Evolutionary conservation across 768 basidiomycete genomes (phyloP), one percentile per base, ranked within the genome.

Genomic region (Favolaschia claudopus): DNA sequence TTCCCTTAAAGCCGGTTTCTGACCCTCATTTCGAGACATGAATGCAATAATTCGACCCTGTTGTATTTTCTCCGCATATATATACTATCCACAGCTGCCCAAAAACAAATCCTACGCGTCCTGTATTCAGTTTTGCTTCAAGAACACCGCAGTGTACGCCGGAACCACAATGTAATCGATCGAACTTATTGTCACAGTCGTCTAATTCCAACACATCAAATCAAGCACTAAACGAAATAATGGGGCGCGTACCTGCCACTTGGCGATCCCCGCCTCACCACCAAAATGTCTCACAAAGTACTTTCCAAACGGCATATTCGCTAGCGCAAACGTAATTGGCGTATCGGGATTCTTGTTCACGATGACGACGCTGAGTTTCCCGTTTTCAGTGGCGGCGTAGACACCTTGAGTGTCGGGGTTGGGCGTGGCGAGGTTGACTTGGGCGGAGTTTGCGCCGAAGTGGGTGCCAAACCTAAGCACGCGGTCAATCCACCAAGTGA

Each of bases 231-330:
- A 36, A 42, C 5, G 39, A 44, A 33, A 17, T 6, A 13, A 47
- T 25, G 25, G 9, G n/a, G 17, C n/a, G 58, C 77, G 58, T 61
- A 82, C 82, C 79, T 85, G 82, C 77, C 78, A 85, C 72, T 84
- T 84, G 15, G 83, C 83, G 15, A 81, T 61, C 7, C 84, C 84
- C 7, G 83, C 79, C 24, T 67, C 73, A 45, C 83, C 84, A 61
- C 84, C 84, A 62, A 85, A 85, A 69, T 85, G 84, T n/a, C 83
- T 77, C 24, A 84, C 40, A 64, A 84, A 80, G 69, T 85, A 85
- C 12, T 64, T 68, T 7, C 83, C 84, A n/a, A 71, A 66, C 1
- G 83, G 81, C 38, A 85, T 70, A 55, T 78, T 77, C 25, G 77
- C 69, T 19, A 85, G 65, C 54, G 75, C 71, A 46, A 82, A 75